Evolutionary conservation across 768 basidiomycete genomes (phyloP).

Genomic region (Collybia sp.): DNA sequence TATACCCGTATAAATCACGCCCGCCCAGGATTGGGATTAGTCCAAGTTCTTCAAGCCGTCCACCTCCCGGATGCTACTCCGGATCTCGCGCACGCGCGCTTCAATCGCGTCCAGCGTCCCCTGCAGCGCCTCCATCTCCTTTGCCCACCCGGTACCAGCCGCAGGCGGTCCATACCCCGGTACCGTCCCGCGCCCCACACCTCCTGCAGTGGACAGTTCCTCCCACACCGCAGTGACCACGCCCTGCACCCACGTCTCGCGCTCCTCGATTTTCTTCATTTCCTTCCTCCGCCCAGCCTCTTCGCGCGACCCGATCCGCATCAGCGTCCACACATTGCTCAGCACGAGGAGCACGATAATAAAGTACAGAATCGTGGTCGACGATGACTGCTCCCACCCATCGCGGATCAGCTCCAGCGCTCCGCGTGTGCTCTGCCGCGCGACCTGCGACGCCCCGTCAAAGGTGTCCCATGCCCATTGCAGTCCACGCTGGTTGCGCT

Average conservation of each 20-base stretch:
- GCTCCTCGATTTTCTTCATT: slow-evolving; percentile 55
- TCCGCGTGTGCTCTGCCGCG: slow-evolving; percentile 60
- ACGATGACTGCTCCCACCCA: slow-evolving; percentile 73
- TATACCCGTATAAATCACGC: background rate
- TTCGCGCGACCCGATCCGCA: slow-evolving; percentile 34
- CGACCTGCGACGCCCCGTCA: slow-evolving; percentile 72
- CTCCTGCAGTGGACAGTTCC: slow-evolving; percentile 41
- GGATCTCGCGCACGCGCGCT: slow-evolving; percentile 45
- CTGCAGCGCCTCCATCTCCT: slow-evolving; percentile 44
- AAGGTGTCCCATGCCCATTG: slow-evolving; percentile 91
- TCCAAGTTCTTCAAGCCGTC: slow-evolving; percentile 20
- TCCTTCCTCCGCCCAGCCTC: slow-evolving; percentile 42
- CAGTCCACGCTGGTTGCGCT: slow-evolving; percentile 65
- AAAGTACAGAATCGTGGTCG: slow-evolving; percentile 67
- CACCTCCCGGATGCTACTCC: slow-evolving; percentile 28
- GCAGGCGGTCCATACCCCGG: slow-evolving; percentile 3
- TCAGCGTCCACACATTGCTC: slow-evolving; percentile 70
- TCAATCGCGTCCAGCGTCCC: slow-evolving; percentile 54
- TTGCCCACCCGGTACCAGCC: slow-evolving; percentile 23
- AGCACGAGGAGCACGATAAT: slow-evolving; percentile 69
- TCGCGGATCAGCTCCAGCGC: slow-evolving; percentile 77
- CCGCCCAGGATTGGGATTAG: background rate
- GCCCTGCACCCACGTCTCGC: slow-evolving; percentile 71
- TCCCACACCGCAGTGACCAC: slow-evolving; percentile 72
- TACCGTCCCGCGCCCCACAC: slow-evolving; percentile 1